Conservation (phyloP, 2,329 filamentous ascomycete species). For the Aspergillus fructus region DNA sequence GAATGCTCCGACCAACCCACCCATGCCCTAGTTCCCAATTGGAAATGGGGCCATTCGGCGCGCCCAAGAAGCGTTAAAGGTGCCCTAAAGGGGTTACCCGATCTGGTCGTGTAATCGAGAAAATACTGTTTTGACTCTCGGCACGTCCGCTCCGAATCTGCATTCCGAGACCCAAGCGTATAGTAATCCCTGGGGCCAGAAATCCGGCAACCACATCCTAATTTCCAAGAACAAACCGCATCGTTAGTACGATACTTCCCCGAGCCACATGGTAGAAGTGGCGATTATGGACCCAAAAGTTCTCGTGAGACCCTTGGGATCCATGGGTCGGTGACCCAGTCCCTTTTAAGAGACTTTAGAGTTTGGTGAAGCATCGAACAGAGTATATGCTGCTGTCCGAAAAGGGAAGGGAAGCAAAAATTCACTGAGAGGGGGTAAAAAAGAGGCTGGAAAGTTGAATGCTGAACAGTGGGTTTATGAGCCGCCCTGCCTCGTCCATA, state of each 20-base stretch:
- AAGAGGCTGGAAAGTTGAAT: neutral
- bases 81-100: constrained; percentile 8
- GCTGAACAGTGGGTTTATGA: neutral
- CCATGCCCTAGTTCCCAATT: constrained; percentile 20
- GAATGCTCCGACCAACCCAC: constrained; percentile 23
- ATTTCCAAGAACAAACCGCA: constrained; percentile 10
- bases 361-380: neutral
- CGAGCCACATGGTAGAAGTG: constrained; percentile 20
- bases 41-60: constrained; percentile 12
- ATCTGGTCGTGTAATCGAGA: neutral
- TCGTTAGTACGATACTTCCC: constrained; percentile 9
- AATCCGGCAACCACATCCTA: neutral
- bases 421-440: neutral
- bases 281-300: neutral
- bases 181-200: neutral
- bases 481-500: neutral
- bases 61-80: constrained; percentile 14
- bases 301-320: neutral
- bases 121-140: constrained; percentile 5
- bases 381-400: constrained; percentile 2
- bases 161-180: neutral
- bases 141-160: neutral
- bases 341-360: neutral
- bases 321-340: neutral
- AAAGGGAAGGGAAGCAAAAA: neutral